Evolutionary conservation across 805 yeast genomes (phyloP).

Genomic region (Kurtzmaniella fragi): DNA sequence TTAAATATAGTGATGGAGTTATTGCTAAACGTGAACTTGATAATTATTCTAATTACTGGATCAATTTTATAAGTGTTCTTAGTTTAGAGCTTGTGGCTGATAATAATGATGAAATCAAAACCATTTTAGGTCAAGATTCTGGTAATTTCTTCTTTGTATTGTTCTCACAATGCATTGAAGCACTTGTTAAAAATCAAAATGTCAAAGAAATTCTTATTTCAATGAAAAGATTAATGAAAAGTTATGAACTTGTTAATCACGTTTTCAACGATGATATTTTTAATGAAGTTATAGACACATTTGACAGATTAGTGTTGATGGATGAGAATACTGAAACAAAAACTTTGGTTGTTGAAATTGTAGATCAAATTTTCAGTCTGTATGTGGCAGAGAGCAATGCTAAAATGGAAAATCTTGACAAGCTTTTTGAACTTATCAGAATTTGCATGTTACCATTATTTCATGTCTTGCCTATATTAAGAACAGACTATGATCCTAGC

Average conservation of each 20-base stretch:
- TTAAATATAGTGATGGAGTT: constrained; percentile 47
- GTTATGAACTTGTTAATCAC: constrained; percentile 51
- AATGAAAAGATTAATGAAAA: constrained; percentile 46
- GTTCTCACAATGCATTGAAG: constrained; percentile 80
- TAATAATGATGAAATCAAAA: constrained; percentile 40
- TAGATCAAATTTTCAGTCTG: constrained; percentile 24
- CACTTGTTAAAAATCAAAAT: constrained; percentile 46
- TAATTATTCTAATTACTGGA: constrained; percentile 61
- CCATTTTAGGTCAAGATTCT: constrained; percentile 51
- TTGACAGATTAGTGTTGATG: constrained; percentile 65
- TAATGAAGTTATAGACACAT: constrained; percentile 67
- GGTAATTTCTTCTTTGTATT: constrained; percentile 70
- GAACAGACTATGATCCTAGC: constrained; percentile 36
- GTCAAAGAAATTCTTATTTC: constrained; percentile 48
- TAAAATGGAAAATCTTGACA: constrained; percentile 54
- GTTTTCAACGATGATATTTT: constrained; percentile 65
- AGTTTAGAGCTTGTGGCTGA: constrained; percentile 50
- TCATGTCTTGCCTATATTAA: constrained; percentile 54
- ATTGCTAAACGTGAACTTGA: constrained; percentile 40
- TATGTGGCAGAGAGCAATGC: constrained; percentile 37
- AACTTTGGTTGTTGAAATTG: constrained; percentile 39
- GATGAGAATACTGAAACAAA: constrained; percentile 62
- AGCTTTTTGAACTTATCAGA: constrained; percentile 75
- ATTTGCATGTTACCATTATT: constrained; percentile 62
- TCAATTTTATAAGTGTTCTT: constrained; percentile 70